Evolutionary conservation across 352 stramenopile species (phyloP).

Genomic region (Phytopythium delawarense): DNA sequence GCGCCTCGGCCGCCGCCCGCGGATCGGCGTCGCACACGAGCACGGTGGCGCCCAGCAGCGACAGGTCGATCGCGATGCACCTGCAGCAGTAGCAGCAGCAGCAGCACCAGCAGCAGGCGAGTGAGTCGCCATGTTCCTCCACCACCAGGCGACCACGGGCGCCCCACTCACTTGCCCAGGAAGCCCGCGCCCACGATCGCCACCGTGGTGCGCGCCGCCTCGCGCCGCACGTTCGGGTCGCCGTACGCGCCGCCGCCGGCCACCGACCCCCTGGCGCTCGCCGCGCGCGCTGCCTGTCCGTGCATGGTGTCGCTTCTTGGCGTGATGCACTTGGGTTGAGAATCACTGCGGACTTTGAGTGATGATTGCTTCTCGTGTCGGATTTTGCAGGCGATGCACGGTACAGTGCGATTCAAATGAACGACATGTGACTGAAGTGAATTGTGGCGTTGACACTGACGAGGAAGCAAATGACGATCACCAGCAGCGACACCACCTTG

Average conservation of each 20-base stretch:
- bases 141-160: neutral
- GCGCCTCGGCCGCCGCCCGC: slow-evolving; percentile 32
- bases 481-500: no score
- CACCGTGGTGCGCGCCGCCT: slow-evolving; percentile 21
- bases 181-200: slow-evolving; percentile 63
- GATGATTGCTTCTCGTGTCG: no score
- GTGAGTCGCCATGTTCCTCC: no score
- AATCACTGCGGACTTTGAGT: no score
- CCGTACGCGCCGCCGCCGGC: slow-evolving; percentile 18
- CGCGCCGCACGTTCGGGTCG: slow-evolving; percentile 10
- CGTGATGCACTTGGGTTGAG: no score
- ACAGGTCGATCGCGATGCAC: slow-evolving; percentile 67
- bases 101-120: neutral
- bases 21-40: slow-evolving; percentile 55
- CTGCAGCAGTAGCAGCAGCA: slow-evolving; percentile 5
- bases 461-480: no score
- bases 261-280: slow-evolving; percentile 6
- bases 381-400: no score
- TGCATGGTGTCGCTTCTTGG: neutral
- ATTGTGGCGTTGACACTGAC: no score
- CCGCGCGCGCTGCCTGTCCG: neutral
- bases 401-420: no score
- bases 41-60: slow-evolving; percentile 51
- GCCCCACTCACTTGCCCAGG: slow-evolving; percentile 35
- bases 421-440: no score